Conservation (phyloP, 2,329 filamentous ascomycete genomes). For the Apiospora saccharicola region DNA sequence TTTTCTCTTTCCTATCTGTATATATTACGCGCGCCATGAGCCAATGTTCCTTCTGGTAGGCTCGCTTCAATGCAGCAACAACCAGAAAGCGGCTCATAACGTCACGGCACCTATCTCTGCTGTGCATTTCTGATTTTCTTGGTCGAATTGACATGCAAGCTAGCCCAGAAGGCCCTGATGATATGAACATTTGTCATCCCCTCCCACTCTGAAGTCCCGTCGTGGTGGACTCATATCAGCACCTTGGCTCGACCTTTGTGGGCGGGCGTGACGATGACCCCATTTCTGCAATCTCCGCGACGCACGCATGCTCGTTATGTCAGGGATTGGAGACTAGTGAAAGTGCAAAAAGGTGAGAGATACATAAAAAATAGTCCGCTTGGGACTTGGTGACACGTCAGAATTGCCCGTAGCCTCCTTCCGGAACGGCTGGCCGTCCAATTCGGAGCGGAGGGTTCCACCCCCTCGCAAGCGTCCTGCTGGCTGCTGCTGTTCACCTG, state of each 20-base stretch:
- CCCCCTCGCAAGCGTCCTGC: not conserved
- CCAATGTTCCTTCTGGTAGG: not conserved
- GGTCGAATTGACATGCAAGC: not conserved
- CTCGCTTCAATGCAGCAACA: conserved; percentile 11
- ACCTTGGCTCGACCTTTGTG: not conserved
- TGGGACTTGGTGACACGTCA: not conserved
- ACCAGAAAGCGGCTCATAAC: conserved; percentile 7
- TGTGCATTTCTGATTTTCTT: not conserved
- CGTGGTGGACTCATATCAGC: conserved; percentile 8
- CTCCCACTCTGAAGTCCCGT: not conserved
- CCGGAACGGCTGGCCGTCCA: conserved; percentile 3
- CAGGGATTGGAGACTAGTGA: not conserved
- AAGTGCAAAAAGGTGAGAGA: not conserved
- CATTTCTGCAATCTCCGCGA: conserved; percentile 15
- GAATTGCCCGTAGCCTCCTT: not conserved
- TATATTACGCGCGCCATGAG: conserved; percentile 10
- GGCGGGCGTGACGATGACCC: not conserved
- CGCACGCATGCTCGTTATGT: not conserved
- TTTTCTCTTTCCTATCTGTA: not conserved
- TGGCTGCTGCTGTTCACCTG: not conserved
- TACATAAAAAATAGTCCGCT: not conserved
- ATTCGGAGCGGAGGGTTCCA: conserved; percentile 9
- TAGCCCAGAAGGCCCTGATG: not conserved
- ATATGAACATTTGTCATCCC: not conserved
- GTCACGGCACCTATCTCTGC: not conserved